Conservation (phyloP, 345 rosid genomes). For the Populus simonii region DNA sequence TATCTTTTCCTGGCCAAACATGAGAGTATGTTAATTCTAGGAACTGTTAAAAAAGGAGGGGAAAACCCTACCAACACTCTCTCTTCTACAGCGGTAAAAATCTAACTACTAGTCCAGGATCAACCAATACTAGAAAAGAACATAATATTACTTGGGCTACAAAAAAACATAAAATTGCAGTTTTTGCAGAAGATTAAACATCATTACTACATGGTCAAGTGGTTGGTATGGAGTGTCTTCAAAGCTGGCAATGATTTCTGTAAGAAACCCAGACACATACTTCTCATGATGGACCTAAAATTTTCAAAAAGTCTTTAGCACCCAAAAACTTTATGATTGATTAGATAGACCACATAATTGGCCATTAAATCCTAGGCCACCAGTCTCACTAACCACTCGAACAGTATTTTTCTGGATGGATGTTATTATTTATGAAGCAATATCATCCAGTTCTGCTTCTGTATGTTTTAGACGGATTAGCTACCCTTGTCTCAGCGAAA, state of each 20-base stretch:
- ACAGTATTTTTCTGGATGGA: neutral
- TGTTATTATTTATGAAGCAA: neutral
- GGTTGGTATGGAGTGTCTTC: neutral
- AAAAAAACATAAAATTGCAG: neutral
- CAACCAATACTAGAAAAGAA: neutral
- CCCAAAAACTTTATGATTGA: too few relatives aligned
- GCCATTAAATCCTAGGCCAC: neutral
- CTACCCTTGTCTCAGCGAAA: neutral
- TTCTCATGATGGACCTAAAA: too few relatives aligned
- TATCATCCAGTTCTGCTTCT: neutral
- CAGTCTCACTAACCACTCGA: neutral
- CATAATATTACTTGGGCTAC: neutral
- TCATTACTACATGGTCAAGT: too few relatives aligned
- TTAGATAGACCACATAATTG: too few relatives aligned
- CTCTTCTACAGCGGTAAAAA: neutral
- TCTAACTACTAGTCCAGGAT: neutral
- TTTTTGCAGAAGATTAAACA: neutral
- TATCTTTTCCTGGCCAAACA: slow-evolving; percentile 44
- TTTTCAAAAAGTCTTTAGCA: too few relatives aligned
- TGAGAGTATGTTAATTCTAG: neutral
- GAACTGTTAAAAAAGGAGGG: neutral
- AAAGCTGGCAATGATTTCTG: neutral
- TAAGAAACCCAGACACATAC: neutral
- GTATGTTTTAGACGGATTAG: neutral
- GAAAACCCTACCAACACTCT: neutral